Conservation (phyloP, 2,329 filamentous ascomycete species). For the Colletotrichum karsti region DNA sequence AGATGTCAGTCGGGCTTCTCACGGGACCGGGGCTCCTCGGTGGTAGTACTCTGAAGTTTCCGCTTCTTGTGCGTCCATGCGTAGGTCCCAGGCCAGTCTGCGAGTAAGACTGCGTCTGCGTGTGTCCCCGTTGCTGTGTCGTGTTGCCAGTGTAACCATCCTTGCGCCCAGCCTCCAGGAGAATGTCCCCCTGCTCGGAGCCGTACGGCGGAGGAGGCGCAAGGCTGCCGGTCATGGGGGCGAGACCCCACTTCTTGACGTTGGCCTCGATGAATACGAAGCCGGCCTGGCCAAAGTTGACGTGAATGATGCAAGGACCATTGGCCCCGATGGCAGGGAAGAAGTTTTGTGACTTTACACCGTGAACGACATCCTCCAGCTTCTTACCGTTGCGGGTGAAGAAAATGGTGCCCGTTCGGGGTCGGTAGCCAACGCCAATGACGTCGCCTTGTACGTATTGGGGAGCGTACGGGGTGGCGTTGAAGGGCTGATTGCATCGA, state of each 20-base stretch:
- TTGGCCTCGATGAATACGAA: conserved; percentile 99
- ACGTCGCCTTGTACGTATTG: conserved; percentile 93
- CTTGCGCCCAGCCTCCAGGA: conserved; percentile 85
- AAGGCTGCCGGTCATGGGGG: conserved; percentile 93
- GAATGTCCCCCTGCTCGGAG: conserved; percentile 94
- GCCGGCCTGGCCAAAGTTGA: conserved; percentile 97
- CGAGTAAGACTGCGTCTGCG: conserved; percentile 47
- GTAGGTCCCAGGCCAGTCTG: conserved; percentile 55
- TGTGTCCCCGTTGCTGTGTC: conserved; percentile 55
- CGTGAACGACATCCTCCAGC: conserved; percentile 92
- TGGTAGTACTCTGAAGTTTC: conserved; percentile 78
- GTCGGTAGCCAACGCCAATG: conserved; percentile 93
- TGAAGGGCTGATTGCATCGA: conserved; percentile 93
- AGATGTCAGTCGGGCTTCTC: conserved; percentile 94
- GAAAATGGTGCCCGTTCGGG: conserved; percentile 93
- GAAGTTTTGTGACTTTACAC: conserved; percentile 93
- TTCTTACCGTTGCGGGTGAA: conserved; percentile 99
- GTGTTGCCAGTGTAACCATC: conserved; percentile 58
- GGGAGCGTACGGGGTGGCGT: conserved; percentile 80
- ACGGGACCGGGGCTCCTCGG: conserved; percentile 89
- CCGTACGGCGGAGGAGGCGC: conserved; percentile 97
- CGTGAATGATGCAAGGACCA: conserved; percentile 90
- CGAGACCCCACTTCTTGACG: conserved; percentile 99
- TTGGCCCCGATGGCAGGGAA: conserved; percentile 98
- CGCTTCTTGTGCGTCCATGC: conserved; percentile 79